Base-by-base conservation (phyloP, 2,329 filamentous ascomycete species). In the Monilinia vaccinii-corymbosi region DNA sequence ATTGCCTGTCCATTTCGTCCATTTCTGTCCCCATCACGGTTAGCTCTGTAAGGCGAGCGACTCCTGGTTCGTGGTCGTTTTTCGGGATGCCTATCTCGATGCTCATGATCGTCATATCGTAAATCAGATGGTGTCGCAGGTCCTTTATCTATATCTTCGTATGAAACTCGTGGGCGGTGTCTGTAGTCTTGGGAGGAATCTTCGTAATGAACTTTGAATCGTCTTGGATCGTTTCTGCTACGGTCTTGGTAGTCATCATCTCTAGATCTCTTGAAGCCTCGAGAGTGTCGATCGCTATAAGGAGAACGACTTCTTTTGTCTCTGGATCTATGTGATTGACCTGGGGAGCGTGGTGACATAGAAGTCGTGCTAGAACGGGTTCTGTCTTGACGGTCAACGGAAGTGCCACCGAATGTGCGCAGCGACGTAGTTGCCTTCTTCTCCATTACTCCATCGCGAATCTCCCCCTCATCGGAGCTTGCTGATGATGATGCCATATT, bases 351-450 rank as follows among this genome's bases (percentile, higher is more conserved):
- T 67, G 72, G 70, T 58, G 71, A 72, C 62, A 64, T 68, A 61
- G 72, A 71, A 63, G 65, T 67, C 46, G 73, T 68, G 62, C 68
- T 68, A 70, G 68, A 68, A 59, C 81, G 84, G 77, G 76, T 81
- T 92, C 91, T 96, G 88, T 88, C 83, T 81, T 81, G 85, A 84
- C 87, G 88, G 90, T 96, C 89, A 96, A 96, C 86, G 83, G 82
- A 85, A 83, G 79, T 86, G 87, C 85, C 82, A 82, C 86, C 84
- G 81, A 82, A 77, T 75, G 81, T 81, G 81, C 81, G 79, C 81
- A 86, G 84, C 86, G 87, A 86, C 85, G 86, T 87, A 89, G 88
- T 89, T 94, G 90, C 89, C 90, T 94, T 94, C 90, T 94, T 94
- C 77, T 83, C 81, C 80, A 79, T 81, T 76, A 81, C 80, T 77